phyloP scores from a whole-genome alignment of 441 rosid species.

The Eruca vesicaria region DNA sequence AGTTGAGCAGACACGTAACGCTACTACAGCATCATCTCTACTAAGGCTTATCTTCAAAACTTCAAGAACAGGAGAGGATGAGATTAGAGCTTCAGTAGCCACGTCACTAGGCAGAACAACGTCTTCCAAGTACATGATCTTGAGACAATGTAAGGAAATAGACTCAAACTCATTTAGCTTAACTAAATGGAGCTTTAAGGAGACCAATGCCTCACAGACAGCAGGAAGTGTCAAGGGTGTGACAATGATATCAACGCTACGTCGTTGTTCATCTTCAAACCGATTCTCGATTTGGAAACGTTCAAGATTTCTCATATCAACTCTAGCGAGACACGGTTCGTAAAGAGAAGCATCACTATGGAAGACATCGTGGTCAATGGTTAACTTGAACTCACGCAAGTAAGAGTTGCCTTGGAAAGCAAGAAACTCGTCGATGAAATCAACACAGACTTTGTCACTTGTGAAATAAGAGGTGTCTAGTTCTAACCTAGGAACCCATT shows the following conservation, averaged over 20 bases:
- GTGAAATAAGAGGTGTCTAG: not conserved
- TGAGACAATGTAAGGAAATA: constrained; percentile 13
- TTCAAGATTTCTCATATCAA: not conserved
- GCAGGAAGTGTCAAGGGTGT: not conserved
- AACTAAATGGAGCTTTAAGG: not conserved
- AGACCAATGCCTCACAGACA: not conserved
- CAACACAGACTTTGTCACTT: not conserved
- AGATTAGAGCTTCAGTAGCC: not conserved
- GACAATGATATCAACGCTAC: not conserved
- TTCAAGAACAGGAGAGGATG: not conserved
- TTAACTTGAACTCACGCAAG: constrained; percentile 6
- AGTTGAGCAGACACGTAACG: not conserved
- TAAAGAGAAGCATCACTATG: not conserved
- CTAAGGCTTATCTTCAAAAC: not conserved
- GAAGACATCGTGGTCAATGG: not conserved
- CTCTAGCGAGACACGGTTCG: not conserved
- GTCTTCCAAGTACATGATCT: constrained; percentile 3
- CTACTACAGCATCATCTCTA: not conserved
- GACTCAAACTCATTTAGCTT: not conserved
- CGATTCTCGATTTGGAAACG: not conserved
- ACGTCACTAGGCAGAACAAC: not conserved
- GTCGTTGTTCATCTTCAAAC: not conserved
- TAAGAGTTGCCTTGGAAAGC: not conserved
- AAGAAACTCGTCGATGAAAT: constrained; percentile 10
- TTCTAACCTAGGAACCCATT: constrained; percentile 6